A percentile compares a stretch with the other conserved stretches of the same genome.
Evolutionary conservation across 2,329 filamentous ascomycete genomes (phyloP).

Genomic region (Rutstroemia sp.): DNA sequence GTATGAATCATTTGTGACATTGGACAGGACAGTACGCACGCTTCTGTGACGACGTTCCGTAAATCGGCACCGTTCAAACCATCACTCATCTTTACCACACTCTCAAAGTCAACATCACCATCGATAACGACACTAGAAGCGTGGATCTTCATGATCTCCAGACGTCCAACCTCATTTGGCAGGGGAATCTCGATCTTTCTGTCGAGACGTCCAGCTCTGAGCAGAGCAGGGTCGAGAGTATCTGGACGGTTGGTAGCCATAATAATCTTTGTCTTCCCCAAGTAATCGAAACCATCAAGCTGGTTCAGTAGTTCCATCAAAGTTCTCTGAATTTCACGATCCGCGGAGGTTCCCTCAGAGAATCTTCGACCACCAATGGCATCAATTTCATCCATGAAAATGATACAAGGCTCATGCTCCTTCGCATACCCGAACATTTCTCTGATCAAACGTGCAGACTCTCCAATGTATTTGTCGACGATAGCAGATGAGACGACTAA

Average conservation of each 20-base stretch:
- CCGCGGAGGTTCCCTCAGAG: constrained; percentile 93
- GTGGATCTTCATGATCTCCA: constrained; percentile 99
- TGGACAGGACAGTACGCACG: constrained; percentile 52
- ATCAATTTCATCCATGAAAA: constrained; percentile 99
- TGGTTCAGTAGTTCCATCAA: constrained; percentile 99
- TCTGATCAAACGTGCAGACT: constrained; percentile 91
- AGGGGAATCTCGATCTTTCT: constrained; percentile 97
- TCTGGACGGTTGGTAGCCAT: constrained; percentile 99
- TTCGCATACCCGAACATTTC: constrained; percentile 99
- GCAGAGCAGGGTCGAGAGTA: constrained; percentile 85
- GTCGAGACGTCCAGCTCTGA: constrained; percentile 88
- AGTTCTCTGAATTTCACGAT: constrained; percentile 96
- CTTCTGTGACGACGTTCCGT: constrained; percentile 96
- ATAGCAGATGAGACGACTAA: constrained; percentile 96
- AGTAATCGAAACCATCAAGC: constrained; percentile 96
- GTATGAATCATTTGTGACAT: constrained; percentile 15
- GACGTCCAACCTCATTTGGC: constrained; percentile 89
- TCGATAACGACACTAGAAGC: constrained; percentile 78
- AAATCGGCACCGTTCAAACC: constrained; percentile 95
- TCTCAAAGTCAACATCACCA: constrained; percentile 97
- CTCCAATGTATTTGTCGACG: constrained; percentile 99
- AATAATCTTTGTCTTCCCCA: constrained; percentile 99
- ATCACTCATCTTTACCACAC: constrained; percentile 99
- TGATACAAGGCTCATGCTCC: constrained; percentile 98
- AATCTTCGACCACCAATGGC: constrained; percentile 95